These are phyloP conservation scores for Corylus heterophylla DNA, from an alignment of 306 rosid genomes.

Conservation along the genomic window DNA sequence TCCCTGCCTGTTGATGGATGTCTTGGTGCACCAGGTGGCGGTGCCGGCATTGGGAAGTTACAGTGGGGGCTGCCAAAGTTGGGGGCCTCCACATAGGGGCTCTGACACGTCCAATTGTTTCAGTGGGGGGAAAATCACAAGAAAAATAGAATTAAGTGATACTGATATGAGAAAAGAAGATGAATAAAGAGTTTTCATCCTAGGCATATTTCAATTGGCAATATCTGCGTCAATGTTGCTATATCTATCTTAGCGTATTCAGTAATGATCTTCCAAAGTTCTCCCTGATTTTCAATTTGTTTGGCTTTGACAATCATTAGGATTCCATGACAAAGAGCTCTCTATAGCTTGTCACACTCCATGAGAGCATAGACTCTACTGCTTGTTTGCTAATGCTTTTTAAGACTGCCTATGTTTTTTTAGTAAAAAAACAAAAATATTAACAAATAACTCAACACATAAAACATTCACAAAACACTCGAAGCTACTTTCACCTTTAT, in stretches of 20 bases:
- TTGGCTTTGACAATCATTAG: conserved; percentile 1
- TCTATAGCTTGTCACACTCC: background rate
- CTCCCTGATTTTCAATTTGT: background rate
- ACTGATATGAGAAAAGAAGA: background rate
- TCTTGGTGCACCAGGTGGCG: conserved; percentile 98
- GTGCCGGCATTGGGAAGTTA: conserved; percentile 74
- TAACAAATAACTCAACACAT: too few relatives aligned
- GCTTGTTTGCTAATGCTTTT: too few relatives aligned
- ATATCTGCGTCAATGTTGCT: background rate
- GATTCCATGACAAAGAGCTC: background rate
- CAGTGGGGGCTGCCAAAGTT: conserved; percentile 52
- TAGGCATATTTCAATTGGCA: background rate
- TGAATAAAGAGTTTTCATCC: background rate
- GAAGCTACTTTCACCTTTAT: too few relatives aligned
- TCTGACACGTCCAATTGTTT: conserved; percentile 41
- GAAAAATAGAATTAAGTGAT: background rate
- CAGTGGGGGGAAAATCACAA: conserved; percentile 10
- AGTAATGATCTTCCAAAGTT: background rate
- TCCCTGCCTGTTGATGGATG: conserved; percentile 57
- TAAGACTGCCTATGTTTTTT: too few relatives aligned
- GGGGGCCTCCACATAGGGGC: conserved; percentile 91
- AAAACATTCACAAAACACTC: too few relatives aligned
- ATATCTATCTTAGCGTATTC: background rate
- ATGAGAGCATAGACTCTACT: background rate
- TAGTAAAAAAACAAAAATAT: too few relatives aligned